Evolutionary conservation across 306 rosid genomes (phyloP).

Genomic region (Datisca glomerata): DNA sequence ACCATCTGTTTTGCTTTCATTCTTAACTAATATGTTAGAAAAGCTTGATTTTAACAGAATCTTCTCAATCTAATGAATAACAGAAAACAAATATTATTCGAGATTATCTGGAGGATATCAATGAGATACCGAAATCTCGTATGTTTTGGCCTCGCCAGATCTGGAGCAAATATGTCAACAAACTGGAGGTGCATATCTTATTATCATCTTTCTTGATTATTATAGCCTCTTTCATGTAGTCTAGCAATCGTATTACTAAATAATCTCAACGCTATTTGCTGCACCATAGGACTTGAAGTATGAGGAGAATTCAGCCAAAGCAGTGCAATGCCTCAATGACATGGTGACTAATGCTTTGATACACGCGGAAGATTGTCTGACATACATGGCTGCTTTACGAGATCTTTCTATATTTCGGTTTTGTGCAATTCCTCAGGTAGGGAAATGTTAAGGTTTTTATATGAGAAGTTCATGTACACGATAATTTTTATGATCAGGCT

Average conservation of each 20-base stretch:
- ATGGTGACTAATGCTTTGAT: conserved; percentile 80
- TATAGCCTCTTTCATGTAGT: not conserved
- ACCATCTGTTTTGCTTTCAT: conserved; percentile 8
- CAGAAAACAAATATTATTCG: conserved; percentile 97
- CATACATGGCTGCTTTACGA: conserved; percentile 60
- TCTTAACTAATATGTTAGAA: conserved; percentile 9
- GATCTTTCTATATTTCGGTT: conserved; percentile 62
- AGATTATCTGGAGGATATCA: conserved; percentile 95
- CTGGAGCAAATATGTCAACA: conserved; percentile 87
- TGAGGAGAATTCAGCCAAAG: conserved; percentile 64
- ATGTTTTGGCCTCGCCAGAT: conserved; percentile 98
- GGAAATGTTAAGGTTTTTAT: too few relatives aligned
- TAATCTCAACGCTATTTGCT: not conserved
- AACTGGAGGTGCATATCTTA: conserved; percentile 67
- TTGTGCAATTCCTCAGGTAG: conserved; percentile 98
- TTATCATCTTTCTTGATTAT: conserved; percentile 6
- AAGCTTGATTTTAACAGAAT: conserved; percentile 11
- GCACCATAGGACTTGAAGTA: conserved; percentile 61
- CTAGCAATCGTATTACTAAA: not conserved
- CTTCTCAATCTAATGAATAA: conserved; percentile 14
- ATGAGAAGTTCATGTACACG: too few relatives aligned
- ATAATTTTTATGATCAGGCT: too few relatives aligned
- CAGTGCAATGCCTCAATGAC: conserved; percentile 91
- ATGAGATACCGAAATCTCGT: conserved; percentile 95
- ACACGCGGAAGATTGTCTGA: conserved; percentile 72